Conservation (phyloP, 352 stramenopile genomes). For the Pilasporangium apinafurcum region DNA sequence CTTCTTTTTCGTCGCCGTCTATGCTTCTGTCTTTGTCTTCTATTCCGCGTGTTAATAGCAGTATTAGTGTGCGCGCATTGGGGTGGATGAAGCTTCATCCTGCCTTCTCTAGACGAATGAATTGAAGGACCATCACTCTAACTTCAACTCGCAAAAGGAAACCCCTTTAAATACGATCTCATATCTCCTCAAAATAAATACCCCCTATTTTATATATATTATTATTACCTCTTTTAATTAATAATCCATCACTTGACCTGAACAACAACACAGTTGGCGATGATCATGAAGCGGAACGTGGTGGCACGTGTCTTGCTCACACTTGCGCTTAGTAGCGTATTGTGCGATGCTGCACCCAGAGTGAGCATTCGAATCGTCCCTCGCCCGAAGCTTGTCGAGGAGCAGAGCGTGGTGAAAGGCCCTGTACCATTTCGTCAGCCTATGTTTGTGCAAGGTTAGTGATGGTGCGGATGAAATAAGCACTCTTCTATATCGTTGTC, state of each 20-base stretch:
- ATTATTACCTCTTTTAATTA: constrained; percentile 1
- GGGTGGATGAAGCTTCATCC: too few relatives aligned
- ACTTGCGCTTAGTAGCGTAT: constrained; percentile 12
- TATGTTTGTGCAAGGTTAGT: constrained; percentile 29
- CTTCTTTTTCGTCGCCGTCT: too few relatives aligned
- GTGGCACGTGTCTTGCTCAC: constrained; percentile 9
- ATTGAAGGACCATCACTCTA: constrained; percentile 10
- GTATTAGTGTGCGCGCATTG: neutral
- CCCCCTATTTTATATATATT: neutral
- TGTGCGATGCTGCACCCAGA: constrained; percentile 33
- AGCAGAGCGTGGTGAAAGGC: constrained; percentile 4
- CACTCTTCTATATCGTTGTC: too few relatives aligned
- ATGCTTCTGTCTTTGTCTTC: neutral
- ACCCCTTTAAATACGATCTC: neutral
- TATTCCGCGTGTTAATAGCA: constrained; percentile 1
- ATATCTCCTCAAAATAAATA: neutral
- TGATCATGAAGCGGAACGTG: constrained; percentile 1
- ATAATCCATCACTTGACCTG: neutral
- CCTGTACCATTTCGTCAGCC: constrained; percentile 47
- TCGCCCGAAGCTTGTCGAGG: constrained; percentile 11
- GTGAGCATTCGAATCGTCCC: constrained; percentile 58
- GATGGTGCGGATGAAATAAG: too few relatives aligned
- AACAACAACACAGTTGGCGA: neutral
- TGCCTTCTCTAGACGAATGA: too few relatives aligned
- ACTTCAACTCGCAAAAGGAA: constrained; percentile 9